phyloP scores from a whole-genome alignment of 495 filamentous ascomycete species.

The Lineolata rhizophorae region DNA sequence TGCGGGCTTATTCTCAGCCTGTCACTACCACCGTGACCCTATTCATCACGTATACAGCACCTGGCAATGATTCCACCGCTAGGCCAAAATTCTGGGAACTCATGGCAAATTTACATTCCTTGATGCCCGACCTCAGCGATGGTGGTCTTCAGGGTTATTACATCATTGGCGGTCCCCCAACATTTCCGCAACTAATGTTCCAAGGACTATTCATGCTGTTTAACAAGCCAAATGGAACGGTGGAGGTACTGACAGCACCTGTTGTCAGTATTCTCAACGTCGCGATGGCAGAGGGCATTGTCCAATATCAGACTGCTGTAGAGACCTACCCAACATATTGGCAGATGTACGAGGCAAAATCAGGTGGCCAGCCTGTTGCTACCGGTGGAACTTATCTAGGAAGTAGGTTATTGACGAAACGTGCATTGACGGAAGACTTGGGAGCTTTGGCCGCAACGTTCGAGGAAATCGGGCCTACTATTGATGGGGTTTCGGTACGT shows the following conservation, averaged over 20 bases:
- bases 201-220: conserved; percentile 5
- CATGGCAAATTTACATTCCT: conserved; percentile 5
- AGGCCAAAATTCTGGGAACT: conserved; percentile 8
- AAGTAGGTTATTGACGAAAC: conserved; percentile 5
- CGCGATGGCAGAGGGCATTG: not conserved
- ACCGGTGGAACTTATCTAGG: conserved; percentile 4
- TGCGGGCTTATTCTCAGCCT: conserved; percentile 7
- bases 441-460: conserved; percentile 3
- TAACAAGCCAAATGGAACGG: conserved; percentile 7
- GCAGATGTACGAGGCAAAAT: not conserved
- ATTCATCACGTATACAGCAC: not conserved
- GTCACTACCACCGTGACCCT: conserved; percentile 2
- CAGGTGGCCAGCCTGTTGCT: conserved; percentile 5
- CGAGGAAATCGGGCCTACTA: conserved; percentile 4
- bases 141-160: conserved; percentile 11
- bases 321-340: conserved; percentile 2
- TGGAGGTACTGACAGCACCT: conserved; percentile 4
- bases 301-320: conserved; percentile 3
- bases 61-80: conserved; percentile 2
- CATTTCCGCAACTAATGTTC: conserved; percentile 2
- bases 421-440: conserved; percentile 4
- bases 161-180: conserved; percentile 6
- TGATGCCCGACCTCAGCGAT: conserved; percentile 6
- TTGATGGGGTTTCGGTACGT: not conserved
- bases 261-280: conserved; percentile 2